phyloP scores from a whole-genome alignment of 345 rosid genomes.

The Pugionium cornutum region DNA sequence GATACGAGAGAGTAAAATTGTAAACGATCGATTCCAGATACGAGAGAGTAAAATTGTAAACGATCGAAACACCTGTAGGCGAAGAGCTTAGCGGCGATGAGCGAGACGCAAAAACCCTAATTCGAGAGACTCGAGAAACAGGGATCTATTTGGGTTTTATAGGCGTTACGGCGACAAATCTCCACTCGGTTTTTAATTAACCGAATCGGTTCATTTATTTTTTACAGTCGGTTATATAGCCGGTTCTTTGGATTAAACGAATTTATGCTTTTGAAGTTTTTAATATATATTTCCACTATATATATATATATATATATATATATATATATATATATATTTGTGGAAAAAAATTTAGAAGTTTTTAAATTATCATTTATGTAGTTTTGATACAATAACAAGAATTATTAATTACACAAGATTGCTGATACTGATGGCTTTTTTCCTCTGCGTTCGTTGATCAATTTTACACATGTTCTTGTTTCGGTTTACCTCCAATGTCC shows the following conservation, averaged over 20 bases:
- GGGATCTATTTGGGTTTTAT: neutral
- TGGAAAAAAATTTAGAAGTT: too few species aligned
- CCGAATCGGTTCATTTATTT: neutral
- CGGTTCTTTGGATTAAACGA: neutral
- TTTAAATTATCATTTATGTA: too few species aligned
- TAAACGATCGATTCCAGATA: neutral
- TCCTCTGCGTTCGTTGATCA: too few species aligned
- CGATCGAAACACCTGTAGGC: constrained; percentile 13
- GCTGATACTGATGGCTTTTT: too few species aligned
- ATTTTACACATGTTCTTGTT: too few species aligned
- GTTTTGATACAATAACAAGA: too few species aligned
- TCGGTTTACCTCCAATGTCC: too few species aligned
- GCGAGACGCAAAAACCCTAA: neutral
- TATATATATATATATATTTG: too few species aligned
- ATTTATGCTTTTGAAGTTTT: too few species aligned
- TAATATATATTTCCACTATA: too few species aligned
- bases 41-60: neutral
- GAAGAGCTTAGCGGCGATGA: neutral
- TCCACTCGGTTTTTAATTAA: neutral
- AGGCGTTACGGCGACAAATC: neutral
- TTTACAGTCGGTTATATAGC: neutral
- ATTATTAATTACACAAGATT: too few species aligned
- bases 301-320: too few species aligned
- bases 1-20: neutral
- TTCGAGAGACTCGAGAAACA: neutral